Evolutionary conservation across 1,139 yeast species (phyloP).

Genomic region (Diutina scorzettiae): DNA sequence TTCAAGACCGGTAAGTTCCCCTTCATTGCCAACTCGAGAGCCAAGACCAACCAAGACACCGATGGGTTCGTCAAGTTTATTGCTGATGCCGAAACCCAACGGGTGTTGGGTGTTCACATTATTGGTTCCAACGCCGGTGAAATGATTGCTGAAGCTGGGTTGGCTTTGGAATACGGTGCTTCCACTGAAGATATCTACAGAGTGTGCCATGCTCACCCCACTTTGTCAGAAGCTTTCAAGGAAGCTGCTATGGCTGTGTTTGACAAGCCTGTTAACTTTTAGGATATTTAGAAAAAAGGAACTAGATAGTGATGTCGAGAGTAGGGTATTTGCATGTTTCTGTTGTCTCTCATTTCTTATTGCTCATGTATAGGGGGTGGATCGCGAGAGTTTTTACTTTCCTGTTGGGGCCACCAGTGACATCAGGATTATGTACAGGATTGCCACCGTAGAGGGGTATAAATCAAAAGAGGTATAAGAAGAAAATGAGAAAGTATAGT

Average conservation of each 20-base stretch:
- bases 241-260: conserved; percentile 94
- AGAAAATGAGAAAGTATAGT: too few species aligned
- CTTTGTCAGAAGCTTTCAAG: conserved; percentile 94
- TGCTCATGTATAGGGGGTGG: too few species aligned
- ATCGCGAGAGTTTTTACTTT: too few species aligned
- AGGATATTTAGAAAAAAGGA: not conserved
- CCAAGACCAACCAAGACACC: conserved; percentile 93
- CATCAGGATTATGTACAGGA: too few species aligned
- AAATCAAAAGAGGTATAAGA: too few species aligned
- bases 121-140: conserved; percentile 99
- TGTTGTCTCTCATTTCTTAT: too few species aligned
- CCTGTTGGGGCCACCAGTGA: too few species aligned
- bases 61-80: conserved; percentile 95
- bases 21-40: conserved; percentile 97
- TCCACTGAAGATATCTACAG: conserved; percentile 96
- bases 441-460: too few species aligned
- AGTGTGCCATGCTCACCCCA: conserved; percentile 98
- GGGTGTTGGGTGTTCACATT: conserved; percentile 93
- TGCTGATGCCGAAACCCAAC: conserved; percentile 95
- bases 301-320: too few species aligned
- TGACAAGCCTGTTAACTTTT: conserved; percentile 71
- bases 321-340: too few species aligned
- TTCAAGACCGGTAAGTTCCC: conserved; percentile 97
- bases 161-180: conserved; percentile 98
- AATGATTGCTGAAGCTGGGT: conserved; percentile 97